Conservation (phyloP, 495 filamentous ascomycete genomes). For the Lophiotrema nucula region DNA sequence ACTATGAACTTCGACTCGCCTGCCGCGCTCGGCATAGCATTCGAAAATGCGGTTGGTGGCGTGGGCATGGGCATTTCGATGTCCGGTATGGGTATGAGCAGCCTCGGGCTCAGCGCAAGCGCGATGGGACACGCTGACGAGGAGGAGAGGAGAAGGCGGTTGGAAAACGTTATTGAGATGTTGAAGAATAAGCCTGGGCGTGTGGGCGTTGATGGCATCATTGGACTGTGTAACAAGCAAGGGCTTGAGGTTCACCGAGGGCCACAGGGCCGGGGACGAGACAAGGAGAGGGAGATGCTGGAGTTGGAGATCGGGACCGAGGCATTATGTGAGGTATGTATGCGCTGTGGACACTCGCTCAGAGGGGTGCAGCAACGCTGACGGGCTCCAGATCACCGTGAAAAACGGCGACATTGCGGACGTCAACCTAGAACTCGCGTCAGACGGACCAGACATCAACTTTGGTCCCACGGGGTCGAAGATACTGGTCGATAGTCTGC, state of each 20-base stretch:
- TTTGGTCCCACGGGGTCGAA: constrained; percentile 46
- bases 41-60: constrained; percentile 35
- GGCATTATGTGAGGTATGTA: constrained; percentile 14
- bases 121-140: constrained; percentile 46
- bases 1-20: constrained; percentile 37
- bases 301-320: constrained; percentile 27
- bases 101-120: constrained; percentile 33
- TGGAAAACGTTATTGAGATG: constrained; percentile 54
- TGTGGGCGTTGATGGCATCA: constrained; percentile 79
- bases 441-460: background rate
- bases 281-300: constrained; percentile 70
- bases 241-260: constrained; percentile 76
- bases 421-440: constrained; percentile 27
- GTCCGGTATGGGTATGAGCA: constrained; percentile 33
- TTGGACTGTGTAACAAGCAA: constrained; percentile 67
- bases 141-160: constrained; percentile 55
- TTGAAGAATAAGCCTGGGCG: constrained; percentile 42
- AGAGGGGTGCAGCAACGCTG: background rate
- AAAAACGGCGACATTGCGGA: constrained; percentile 31
- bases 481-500: constrained; percentile 53
- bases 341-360: background rate
- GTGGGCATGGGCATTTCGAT: constrained; percentile 38
- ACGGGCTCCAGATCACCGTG: constrained; percentile 6
- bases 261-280: too few relatives aligned
- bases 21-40: constrained; percentile 22